A percentile compares a stretch with the other conserved stretches of the same genome.
Conservation (phyloP, 2,329 filamentous ascomycete genomes). For the Penicillium sp. region DNA sequence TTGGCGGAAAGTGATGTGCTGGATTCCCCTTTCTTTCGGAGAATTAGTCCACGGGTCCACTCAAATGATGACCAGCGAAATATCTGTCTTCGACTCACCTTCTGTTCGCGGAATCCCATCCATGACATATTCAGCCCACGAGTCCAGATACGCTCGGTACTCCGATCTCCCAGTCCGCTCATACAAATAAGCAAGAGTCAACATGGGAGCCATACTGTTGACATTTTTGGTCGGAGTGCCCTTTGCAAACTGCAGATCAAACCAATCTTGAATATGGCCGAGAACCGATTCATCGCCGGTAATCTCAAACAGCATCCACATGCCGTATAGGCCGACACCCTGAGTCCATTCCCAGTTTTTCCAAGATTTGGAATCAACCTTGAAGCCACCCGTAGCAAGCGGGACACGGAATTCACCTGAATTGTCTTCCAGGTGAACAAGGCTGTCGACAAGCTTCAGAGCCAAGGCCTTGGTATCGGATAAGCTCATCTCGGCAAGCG, state of each 20-base stretch:
- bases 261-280: conserved; percentile 4
- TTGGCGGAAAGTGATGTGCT: conserved; percentile 5
- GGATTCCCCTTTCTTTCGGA: background rate
- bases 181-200: conserved; percentile 3
- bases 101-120: conserved; percentile 4
- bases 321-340: conserved; percentile 3
- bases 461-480: conserved; percentile 9
- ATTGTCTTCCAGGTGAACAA: conserved; percentile 2
- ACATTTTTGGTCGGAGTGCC: conserved; percentile 5
- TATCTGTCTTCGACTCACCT: background rate
- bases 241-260: conserved; percentile 3
- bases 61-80: background rate
- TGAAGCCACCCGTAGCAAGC: background rate
- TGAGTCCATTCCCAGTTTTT: conserved; percentile 7
- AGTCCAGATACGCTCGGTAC: conserved; percentile 5
- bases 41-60: background rate
- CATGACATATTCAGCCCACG: conserved; percentile 7
- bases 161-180: background rate
- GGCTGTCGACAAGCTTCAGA: background rate
- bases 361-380: conserved; percentile 7
- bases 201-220: conserved; percentile 6
- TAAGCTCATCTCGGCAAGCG: conserved; percentile 10
- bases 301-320: conserved; percentile 4
- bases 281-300: conserved; percentile 3
- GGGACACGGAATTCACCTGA: conserved; percentile 5